Percentiles rank a stretch among this genome's conserved stretches.
Conservation (phyloP, 2,329 filamentous ascomycete genomes). For the Monosporascus sp. region DNA sequence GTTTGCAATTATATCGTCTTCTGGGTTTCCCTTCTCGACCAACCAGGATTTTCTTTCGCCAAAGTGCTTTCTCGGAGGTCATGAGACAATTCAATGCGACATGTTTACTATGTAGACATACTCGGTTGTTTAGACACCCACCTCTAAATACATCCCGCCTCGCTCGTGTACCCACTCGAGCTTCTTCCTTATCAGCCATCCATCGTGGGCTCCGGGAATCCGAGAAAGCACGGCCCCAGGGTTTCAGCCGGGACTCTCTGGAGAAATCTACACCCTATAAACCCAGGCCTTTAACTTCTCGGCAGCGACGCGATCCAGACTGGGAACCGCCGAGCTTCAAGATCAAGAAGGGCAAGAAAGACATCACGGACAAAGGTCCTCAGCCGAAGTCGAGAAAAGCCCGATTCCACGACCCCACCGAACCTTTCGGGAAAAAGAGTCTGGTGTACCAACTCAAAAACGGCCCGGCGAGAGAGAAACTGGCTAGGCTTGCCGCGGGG, state of each 20-base stretch:
- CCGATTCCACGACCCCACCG: conserved; percentile 47
- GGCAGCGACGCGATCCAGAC: conserved; percentile 5
- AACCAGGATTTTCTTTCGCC: conserved; percentile 1
- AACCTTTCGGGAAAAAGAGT: conserved; percentile 49
- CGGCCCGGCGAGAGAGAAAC: conserved; percentile 33
- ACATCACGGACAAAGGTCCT: conserved; percentile 39
- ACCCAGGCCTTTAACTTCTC: conserved; percentile 16
- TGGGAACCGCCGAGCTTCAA: conserved; percentile 25
- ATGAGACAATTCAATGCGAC: conserved; percentile 24
- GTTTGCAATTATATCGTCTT: background rate
- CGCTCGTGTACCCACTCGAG: conserved; percentile 24
- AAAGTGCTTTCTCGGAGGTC: conserved; percentile 5
- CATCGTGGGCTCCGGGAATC: conserved; percentile 55
- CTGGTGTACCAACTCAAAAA: conserved; percentile 50
- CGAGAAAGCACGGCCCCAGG: conserved; percentile 28
- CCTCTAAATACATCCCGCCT: conserved; percentile 2
- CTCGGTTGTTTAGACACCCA: conserved; percentile 10
- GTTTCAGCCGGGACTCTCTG: conserved; percentile 22
- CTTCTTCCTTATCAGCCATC: conserved; percentile 64
- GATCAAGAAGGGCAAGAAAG: conserved; percentile 46
- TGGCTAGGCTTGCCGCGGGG: conserved; percentile 6
- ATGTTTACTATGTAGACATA: conserved; percentile 23
- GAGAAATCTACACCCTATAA: conserved; percentile 21
- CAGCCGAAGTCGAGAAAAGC: conserved; percentile 41
- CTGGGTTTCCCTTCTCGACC: conserved; percentile 1